These are phyloP conservation scores for Ricinus communis DNA, from an alignment of 345 rosid species.

Conservation along the genomic window DNA sequence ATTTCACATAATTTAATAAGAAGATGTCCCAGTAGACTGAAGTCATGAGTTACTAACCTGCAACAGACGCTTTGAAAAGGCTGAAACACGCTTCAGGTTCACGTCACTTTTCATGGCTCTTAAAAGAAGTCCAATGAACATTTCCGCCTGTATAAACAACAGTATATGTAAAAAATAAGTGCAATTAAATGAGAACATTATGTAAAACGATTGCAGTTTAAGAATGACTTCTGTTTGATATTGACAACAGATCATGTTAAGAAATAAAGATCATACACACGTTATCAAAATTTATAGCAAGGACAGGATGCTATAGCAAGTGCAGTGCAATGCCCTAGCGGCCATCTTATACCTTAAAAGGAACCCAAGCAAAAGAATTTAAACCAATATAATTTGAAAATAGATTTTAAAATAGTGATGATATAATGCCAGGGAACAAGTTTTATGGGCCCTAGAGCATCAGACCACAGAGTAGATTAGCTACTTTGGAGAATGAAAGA, in stretches of 20 bases:
- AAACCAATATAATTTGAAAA: neutral
- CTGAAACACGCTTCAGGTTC: conserved; percentile 81
- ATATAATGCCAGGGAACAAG: too few relatives aligned
- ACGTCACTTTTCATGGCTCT: conserved; percentile 91
- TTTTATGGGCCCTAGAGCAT: neutral
- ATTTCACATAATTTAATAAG: neutral
- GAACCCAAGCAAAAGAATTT: neutral
- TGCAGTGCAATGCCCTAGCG: neutral
- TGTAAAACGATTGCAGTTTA: neutral
- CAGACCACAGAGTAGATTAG: neutral
- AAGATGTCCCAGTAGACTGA: neutral
- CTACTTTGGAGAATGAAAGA: neutral
- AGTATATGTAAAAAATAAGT: neutral
- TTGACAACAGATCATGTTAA: neutral
- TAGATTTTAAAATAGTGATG: neutral
- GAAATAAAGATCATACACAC: neutral
- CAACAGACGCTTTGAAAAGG: conserved; percentile 85
- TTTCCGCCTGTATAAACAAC: conserved; percentile 59
- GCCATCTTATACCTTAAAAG: neutral
- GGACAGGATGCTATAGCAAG: neutral
- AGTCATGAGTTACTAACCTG: conserved; percentile 50
- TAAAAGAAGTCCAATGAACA: conserved; percentile 89
- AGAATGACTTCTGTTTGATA: neutral
- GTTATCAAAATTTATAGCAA: neutral
- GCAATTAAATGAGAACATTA: neutral